Conservation (phyloP, 208 protist genomes). For the Endotrypanum monterogeii region DNA sequence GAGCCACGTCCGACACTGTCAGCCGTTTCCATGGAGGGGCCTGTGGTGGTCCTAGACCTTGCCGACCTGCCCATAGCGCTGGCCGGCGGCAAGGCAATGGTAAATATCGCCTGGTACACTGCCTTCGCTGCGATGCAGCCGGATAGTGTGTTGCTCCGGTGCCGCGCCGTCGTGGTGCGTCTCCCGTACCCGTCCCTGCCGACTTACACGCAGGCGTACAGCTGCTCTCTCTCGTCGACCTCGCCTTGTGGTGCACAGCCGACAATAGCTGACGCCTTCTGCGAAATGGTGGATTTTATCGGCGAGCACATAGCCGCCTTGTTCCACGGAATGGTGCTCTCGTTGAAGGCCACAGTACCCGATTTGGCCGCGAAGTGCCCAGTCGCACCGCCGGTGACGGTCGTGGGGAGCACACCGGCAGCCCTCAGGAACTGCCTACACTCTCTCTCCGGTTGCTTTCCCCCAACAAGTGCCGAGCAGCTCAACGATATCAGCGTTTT, state of each 20-base stretch:
- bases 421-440: constrained; percentile 19
- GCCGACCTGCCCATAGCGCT: constrained; percentile 29
- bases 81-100: constrained; percentile 27
- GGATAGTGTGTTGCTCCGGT: constrained; percentile 32
- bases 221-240: background rate
- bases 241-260: background rate
- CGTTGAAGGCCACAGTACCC: constrained; percentile 4
- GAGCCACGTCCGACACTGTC: background rate
- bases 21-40: background rate
- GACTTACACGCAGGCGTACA: constrained; percentile 10
- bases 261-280: constrained; percentile 25
- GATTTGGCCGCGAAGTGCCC: background rate
- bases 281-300: constrained; percentile 58
- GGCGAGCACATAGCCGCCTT: constrained; percentile 57
- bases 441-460: background rate
- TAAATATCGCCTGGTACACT: constrained; percentile 60
- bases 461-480: background rate
- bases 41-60: constrained; percentile 66
- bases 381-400: constrained; percentile 20
- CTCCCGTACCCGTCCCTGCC: constrained; percentile 58
- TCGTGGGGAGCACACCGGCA: constrained; percentile 25
- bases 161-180: constrained; percentile 51
- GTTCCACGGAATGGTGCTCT: constrained; percentile 22
- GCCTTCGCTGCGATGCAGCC: constrained; percentile 57
- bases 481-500: constrained; percentile 17